Percentiles rank a stretch among this genome's conserved stretches.
These are phyloP conservation scores for Rhizoctonia solani DNA, from an alignment of 1,284 basidiomycete genomes.

Conservation along the genomic window DNA sequence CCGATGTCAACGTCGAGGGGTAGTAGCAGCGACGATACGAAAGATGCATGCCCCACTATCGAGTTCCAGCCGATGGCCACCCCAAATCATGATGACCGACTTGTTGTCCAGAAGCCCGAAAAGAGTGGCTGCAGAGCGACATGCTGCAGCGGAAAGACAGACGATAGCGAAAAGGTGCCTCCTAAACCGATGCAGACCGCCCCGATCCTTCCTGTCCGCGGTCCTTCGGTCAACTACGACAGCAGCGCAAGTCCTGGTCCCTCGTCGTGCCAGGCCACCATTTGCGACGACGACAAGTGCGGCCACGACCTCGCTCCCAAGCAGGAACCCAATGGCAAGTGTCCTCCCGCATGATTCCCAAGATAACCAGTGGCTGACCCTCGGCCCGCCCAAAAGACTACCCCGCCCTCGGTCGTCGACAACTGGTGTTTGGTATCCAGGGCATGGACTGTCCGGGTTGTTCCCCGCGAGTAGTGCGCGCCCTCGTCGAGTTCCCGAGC, in stretches of 20 bases:
- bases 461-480: constrained; percentile 33
- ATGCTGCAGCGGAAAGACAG: neutral
- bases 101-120: neutral
- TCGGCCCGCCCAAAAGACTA: neutral
- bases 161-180: neutral
- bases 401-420: neutral
- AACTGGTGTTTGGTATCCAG: neutral
- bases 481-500: constrained; percentile 24
- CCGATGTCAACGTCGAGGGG: too few relatives aligned
- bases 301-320: too few relatives aligned
- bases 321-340: too few relatives aligned
- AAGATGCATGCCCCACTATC: too few relatives aligned
- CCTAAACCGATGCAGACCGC: too few relatives aligned
- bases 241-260: too few relatives aligned
- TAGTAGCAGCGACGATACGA: too few relatives aligned
- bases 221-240: too few relatives aligned
- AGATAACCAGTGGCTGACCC: neutral
- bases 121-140: neutral
- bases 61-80: too few relatives aligned
- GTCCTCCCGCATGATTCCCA: neutral
- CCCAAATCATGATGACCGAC: neutral
- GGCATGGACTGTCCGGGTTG: constrained; percentile 42
- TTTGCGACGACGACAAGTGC: too few relatives aligned
- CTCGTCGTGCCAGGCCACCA: too few relatives aligned
- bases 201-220: too few relatives aligned